A percentile compares a stretch with the other conserved stretches of the same genome.
Evolutionary conservation across 306 rosid species (phyloP).

Genomic region (Trifolium dubium): DNA sequence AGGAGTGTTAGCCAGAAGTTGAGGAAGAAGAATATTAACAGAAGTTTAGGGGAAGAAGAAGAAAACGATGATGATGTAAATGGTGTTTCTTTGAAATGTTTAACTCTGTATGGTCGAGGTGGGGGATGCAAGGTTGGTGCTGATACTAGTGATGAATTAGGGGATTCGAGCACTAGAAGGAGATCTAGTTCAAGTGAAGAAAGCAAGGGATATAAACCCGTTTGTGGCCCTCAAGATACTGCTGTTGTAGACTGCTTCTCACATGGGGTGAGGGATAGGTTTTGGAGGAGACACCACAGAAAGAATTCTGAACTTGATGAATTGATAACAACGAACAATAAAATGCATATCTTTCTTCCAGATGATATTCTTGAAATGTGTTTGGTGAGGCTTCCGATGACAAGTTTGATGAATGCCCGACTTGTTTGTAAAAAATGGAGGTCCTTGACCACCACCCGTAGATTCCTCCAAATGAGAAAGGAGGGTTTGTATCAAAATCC

Average conservation of each 20-base stretch:
- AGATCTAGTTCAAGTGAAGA: constrained; percentile 93
- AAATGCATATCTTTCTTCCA: constrained; percentile 86
- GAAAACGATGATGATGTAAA: constrained; percentile 51
- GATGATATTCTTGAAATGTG: constrained; percentile 97
- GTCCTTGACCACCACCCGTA: constrained; percentile 74
- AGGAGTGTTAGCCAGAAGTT: constrained; percentile 89
- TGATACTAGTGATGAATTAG: constrained; percentile 80
- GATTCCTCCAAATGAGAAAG: constrained; percentile 87
- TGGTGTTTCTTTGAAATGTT: constrained; percentile 80
- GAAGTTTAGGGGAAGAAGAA: constrained; percentile 65
- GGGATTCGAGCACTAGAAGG: constrained; percentile 78
- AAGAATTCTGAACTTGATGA: constrained; percentile 71
- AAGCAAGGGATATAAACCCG: constrained; percentile 73
- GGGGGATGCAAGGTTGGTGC: constrained; percentile 99
- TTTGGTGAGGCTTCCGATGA: constrained; percentile 88
- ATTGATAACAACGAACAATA: constrained; percentile 54
- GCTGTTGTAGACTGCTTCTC: constrained; percentile 86
- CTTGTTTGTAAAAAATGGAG: constrained; percentile 98
- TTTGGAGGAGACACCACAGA: constrained; percentile 75
- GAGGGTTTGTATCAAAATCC: constrained; percentile 85
- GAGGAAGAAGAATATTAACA: constrained; percentile 69
- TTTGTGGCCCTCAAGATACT: constrained; percentile 74
- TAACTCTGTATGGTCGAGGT: constrained; percentile 77
- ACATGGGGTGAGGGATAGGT: constrained; percentile 82
- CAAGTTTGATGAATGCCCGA: constrained; percentile 92